phyloP scores from a whole-genome alignment of 305 asterid species.

The Striga hermonthica region DNA sequence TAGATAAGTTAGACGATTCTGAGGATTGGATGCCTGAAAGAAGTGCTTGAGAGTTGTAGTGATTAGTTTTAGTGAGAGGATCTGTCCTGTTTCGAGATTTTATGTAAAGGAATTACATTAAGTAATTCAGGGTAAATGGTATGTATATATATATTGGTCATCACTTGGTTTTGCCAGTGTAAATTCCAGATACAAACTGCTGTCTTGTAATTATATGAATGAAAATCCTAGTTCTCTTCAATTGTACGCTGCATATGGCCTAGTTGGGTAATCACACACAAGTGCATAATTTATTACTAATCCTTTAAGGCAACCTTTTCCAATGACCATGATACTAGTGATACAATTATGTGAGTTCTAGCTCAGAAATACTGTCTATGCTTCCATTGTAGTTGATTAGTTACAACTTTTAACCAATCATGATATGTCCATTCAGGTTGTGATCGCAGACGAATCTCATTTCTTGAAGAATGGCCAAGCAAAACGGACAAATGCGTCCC shows the following conservation, averaged over 20 bases:
- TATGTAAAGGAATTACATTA: too few relatives aligned
- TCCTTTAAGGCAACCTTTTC: conserved; percentile 10
- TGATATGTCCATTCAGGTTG: conserved; percentile 58
- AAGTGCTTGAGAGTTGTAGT: too few relatives aligned
- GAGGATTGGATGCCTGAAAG: too few relatives aligned
- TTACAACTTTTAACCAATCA: conserved; percentile 31
- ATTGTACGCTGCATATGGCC: conserved; percentile 16
- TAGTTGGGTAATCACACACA: conserved; percentile 18
- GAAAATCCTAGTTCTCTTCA: conserved; percentile 19
- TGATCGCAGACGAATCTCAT: conserved; percentile 98
- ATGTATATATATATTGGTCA: too few relatives aligned
- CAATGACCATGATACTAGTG: conserved; percentile 1
- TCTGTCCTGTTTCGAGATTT: too few relatives aligned
- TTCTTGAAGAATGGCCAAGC: conserved; percentile 95
- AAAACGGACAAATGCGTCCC: conserved; percentile 76
- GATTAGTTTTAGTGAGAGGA: too few relatives aligned
- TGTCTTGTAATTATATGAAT: conserved; percentile 22
- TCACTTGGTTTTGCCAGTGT: neutral
- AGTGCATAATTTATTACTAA: neutral
- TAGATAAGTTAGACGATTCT: too few relatives aligned
- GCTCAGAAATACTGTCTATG: conserved; percentile 19
- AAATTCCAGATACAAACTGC: conserved; percentile 13
- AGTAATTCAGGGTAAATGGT: too few relatives aligned
- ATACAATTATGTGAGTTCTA: conserved; percentile 24
- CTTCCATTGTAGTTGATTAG: conserved; percentile 21